Evolutionary conservation across 139 green algal genomes (phyloP), one percentile per base, ranked within the genome.

Genomic region (Trebouxia sp.): DNA sequence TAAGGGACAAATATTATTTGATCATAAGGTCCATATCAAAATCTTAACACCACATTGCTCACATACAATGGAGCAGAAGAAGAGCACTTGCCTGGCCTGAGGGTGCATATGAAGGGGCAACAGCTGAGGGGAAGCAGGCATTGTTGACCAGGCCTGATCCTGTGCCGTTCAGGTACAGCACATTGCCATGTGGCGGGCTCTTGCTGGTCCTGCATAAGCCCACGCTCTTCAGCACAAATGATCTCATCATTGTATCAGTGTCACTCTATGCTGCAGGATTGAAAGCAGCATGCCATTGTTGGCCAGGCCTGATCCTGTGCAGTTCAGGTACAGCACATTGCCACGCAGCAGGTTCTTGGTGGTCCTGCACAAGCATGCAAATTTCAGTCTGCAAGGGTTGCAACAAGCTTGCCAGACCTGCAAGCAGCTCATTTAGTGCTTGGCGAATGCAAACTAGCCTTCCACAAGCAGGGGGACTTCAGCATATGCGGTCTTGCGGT

Each of bases 141-240:
- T 99, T 99, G 90, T 99, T 99, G 26, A 99, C 90, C 26, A 98
- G 81, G 53, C 89, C 84, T 0, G 15, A 35, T 15, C 85, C 87
- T 28, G 93, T 88, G 26, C 95, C 96, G 67, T 99, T 97, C 55
- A 99, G 86, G 83, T 97, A 98, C 70, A 99, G 88, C 20, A 98
- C 89, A 81, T 90, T 89, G 78, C 96, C 93, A 11, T 81, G 67
- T 11, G 70, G 65, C 0, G 87, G 77, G 8, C 74, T 72, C 26
- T 85, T 74, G 2, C 87, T 77, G 1, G 88, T 77, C 69, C 69
- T 77, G 41, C 41, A 77, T 32, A 5, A 24, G 28, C n/a, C 15
- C 0, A 51, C 5, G 8, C 6, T 26, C n/a, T 39, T 26, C 12
- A 9, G 15, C 53, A 30, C 53, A 62, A n/a, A n/a, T n/a, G n/a